Conservation (phyloP, 345 rosid species). For the Brassica cretica region DNA sequence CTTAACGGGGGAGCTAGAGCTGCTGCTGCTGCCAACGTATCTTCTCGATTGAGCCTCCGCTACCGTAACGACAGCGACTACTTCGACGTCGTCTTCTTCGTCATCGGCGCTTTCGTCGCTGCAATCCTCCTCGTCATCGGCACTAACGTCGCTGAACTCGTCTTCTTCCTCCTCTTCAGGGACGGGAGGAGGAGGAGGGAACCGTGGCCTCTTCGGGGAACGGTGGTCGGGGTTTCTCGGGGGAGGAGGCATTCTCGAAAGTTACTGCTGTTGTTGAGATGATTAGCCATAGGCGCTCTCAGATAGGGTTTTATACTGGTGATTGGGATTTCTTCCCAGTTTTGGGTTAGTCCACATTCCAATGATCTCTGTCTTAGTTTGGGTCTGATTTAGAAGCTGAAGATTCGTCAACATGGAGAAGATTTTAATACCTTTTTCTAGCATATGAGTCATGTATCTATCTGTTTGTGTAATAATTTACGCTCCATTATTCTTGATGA, state of each 20-base stretch:
- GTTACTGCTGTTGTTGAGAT: not conserved
- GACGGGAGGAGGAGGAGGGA: not conserved
- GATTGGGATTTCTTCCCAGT: not conserved
- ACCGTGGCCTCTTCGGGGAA: conserved; percentile 2
- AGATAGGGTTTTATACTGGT: not conserved
- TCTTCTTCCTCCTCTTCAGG: not conserved
- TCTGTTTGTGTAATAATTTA: no score
- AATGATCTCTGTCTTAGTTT: not conserved
- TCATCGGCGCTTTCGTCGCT: not conserved
- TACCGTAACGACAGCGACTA: not conserved
- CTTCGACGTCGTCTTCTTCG: not conserved
- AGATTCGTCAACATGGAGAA: not conserved
- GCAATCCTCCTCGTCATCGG: not conserved
- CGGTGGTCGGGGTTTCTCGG: not conserved
- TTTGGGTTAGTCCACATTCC: not conserved
- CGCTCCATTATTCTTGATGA: no score
- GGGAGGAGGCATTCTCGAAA: not conserved
- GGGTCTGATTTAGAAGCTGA: not conserved
- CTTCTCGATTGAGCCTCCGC: not conserved
- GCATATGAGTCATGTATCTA: no score
- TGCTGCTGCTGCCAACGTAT: not conserved
- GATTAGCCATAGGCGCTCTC: not conserved
- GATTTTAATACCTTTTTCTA: not conserved
- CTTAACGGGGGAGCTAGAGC: not conserved
- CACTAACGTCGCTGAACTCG: not conserved